Base-by-base conservation (phyloP, 345 rosid genomes). In the Citrus cavaleriei region DNA sequence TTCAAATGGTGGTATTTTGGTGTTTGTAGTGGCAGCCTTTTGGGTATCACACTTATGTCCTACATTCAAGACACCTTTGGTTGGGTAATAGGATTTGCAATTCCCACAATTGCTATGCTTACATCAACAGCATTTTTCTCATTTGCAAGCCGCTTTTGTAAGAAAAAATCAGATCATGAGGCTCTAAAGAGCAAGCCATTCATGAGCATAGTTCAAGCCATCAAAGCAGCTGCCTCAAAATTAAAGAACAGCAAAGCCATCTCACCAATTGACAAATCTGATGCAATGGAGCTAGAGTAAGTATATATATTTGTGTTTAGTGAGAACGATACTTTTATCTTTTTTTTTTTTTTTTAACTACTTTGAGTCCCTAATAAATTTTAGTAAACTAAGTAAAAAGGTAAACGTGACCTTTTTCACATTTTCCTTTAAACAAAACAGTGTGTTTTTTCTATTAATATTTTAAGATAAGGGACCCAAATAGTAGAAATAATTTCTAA, bases 1-100 rank as follows among this genome's bases (percentile, higher is more conserved):
- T 96, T 96, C 80, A 98, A 91, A n/a, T 93, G 94, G 90, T 91
- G 98, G 97, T 96, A 96, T 75, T 94, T 94, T 73, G 97, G 94
- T 72, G 88, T 93, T 16, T 96, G 98, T 75, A 86, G 85, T 66
- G 97, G 99, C 46, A 93, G 97, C 84, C 94, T 94, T 73, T 67
- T 93, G 81, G 99, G 99, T 75, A 93, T 91, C 81, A 91, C 91
- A 6, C 70, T 94, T 38, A 86, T 94, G 95, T 91, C 98, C 63
- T 96, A 90, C 83, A 86, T 94, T 51, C 98, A 94, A 83, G 99
- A 96, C 72, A 93, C 92, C 25, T 83, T 90, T 37, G 97, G 99
- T 63, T 96, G 99, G 99, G 94, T 91, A 32, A 82, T 93, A 2
- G 97, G 99, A 46, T 96, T 94, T 10, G 93, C 97, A 28, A 90